A percentile compares a stretch with the other conserved stretches of the same genome.
These are phyloP conservation scores for Cladosporium sp. DNA, from an alignment of 2,329 filamentous ascomycete species.

Conservation along the genomic window DNA sequence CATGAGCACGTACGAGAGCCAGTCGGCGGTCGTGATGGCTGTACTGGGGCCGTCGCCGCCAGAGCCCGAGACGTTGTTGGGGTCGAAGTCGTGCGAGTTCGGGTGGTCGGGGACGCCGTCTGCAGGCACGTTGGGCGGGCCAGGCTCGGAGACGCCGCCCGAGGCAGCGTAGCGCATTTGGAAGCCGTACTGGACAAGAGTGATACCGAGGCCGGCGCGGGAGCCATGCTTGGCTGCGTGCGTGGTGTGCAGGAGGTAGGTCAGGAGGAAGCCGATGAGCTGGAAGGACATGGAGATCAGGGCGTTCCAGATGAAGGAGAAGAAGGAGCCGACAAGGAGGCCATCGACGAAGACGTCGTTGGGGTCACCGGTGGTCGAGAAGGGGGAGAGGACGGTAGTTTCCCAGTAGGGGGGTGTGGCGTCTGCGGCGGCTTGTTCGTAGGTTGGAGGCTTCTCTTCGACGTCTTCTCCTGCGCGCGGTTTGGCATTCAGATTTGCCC, in stretches of 20 bases:
- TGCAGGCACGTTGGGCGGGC: conserved; percentile 15
- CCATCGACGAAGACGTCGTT: conserved; percentile 98
- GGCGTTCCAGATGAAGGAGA: conserved; percentile 84
- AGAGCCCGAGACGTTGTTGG: conserved; percentile 54
- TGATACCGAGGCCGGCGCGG: conserved; percentile 87
- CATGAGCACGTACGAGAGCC: conserved; percentile 90
- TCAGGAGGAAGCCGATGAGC: conserved; percentile 92
- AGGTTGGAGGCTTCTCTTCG: conserved; percentile 94
- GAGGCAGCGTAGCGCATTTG: conserved; percentile 65
- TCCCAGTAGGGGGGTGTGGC: conserved; percentile 98
- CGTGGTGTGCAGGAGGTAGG: conserved; percentile 94
- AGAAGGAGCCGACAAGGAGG: conserved; percentile 81
- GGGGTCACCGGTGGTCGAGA: conserved; percentile 74
- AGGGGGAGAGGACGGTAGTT: conserved; percentile 92
- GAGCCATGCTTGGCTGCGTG: conserved; percentile 98
- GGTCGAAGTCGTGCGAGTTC: conserved; percentile 83
- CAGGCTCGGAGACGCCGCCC: conserved; percentile 21
- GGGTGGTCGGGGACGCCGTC: conserved; percentile 68
- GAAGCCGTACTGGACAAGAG: conserved; percentile 93
- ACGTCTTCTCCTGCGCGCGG: conserved; percentile 74
- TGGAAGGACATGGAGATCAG: conserved; percentile 98
- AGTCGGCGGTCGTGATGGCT: conserved; percentile 69
- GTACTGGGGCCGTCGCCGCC: conserved; percentile 21
- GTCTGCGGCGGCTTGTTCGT: conserved; percentile 96
- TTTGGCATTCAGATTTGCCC: conserved; percentile 89